A percentile compares a stretch with the other conserved stretches of the same genome.
phyloP scores from a whole-genome alignment of 768 basidiomycete species.

The Tephrocybe sp. region DNA sequence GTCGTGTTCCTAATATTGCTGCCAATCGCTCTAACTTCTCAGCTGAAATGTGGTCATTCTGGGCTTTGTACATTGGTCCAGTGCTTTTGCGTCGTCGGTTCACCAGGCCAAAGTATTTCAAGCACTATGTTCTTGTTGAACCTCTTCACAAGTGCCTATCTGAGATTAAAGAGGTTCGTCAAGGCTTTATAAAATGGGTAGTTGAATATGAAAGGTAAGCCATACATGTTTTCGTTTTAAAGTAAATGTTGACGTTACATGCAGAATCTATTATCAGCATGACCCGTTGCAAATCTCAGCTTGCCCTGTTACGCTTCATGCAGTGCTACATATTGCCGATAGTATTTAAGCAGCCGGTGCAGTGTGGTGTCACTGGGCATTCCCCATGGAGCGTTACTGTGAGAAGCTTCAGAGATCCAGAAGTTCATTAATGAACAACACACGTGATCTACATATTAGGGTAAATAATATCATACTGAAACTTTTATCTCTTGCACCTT shows the following conservation, averaged over 20 bases:
- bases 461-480: too few relatives aligned
- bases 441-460: too few relatives aligned
- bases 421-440: too few relatives aligned
- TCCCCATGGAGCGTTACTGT: too few relatives aligned
- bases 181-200: slow-evolving; percentile 28
- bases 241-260: background rate
- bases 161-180: slow-evolving; percentile 18
- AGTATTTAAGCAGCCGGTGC: too few relatives aligned
- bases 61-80: slow-evolving; percentile 22
- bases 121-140: slow-evolving; percentile 33
- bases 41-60: slow-evolving; percentile 19
- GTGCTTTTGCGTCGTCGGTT: slow-evolving; percentile 21
- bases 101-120: slow-evolving; percentile 25
- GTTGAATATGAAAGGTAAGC: slow-evolving; percentile 22
- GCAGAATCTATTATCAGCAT: slow-evolving; percentile 27
- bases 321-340: too few relatives aligned
- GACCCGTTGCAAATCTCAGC: too few relatives aligned
- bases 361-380: too few relatives aligned
- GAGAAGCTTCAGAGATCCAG: too few relatives aligned
- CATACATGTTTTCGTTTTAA: background rate
- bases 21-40: slow-evolving; percentile 19
- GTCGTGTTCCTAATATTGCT: slow-evolving; percentile 23
- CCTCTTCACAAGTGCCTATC: slow-evolving; percentile 29
- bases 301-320: too few relatives aligned
- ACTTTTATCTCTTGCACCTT: too few relatives aligned